Percentiles rank a stretch among this genome's conserved stretches.
These are phyloP conservation scores for Psilocybe cyanescens DNA, from an alignment of 768 basidiomycete species.

Conservation along the genomic window DNA sequence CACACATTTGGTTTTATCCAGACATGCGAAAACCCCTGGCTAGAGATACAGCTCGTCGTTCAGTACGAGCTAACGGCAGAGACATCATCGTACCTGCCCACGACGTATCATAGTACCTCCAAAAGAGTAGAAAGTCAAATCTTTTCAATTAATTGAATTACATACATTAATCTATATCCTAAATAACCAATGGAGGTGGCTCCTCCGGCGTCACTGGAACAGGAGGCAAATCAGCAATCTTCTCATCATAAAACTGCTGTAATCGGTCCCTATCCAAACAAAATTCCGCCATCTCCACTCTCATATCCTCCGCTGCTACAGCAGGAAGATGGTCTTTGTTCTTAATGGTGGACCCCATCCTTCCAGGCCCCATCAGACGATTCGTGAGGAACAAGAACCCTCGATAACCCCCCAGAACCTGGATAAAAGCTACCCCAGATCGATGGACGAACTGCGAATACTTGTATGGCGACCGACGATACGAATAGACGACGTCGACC, in stretches of 20 bases:
- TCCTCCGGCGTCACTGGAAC: conserved; percentile 45
- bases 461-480: conserved; percentile 75
- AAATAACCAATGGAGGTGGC: conserved; percentile 56
- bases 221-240: conserved; percentile 55
- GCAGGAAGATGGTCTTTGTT: conserved; percentile 60
- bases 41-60: conserved; percentile 61
- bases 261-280: conserved; percentile 63
- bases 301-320: conserved; percentile 63
- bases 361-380: conserved; percentile 74
- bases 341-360: conserved; percentile 56
- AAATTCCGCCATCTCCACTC: conserved; percentile 62
- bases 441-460: conserved; percentile 94
- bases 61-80: conserved; percentile 71
- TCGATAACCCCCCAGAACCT: conserved; percentile 76
- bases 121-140: conserved; percentile 15
- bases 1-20: conserved; percentile 15
- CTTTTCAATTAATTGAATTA: conserved; percentile 5
- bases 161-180: conserved; percentile 14
- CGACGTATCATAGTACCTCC: conserved; percentile 49
- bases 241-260: conserved; percentile 73
- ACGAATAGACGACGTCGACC: conserved; percentile 88
- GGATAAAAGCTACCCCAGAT: conserved; percentile 88
- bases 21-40: conserved; percentile 79
- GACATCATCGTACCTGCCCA: conserved; percentile 71
- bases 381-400: conserved; percentile 93